phyloP scores from a whole-genome alignment of 192 early-diverging fungal species.

The Allomyces javanicus region DNA sequence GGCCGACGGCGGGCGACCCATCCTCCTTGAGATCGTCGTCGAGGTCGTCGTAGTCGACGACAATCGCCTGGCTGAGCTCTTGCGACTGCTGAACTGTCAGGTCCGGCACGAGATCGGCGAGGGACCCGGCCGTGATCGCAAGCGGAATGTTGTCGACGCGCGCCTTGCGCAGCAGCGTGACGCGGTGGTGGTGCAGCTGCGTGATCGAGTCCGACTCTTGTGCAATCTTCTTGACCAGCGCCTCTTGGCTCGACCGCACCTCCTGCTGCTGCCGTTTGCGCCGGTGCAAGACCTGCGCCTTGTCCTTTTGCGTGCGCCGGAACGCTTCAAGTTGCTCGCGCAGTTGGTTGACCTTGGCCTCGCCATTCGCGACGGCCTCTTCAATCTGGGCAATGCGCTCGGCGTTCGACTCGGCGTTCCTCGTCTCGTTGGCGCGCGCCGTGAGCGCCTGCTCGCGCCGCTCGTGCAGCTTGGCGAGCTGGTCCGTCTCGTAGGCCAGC shows the following conservation, averaged over 20 bases:
- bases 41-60: slow-evolving; percentile 37
- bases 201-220: neutral
- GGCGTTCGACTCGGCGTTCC: slow-evolving; percentile 13
- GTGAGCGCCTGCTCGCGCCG: slow-evolving; percentile 18
- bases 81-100: slow-evolving; percentile 1
- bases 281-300: slow-evolving; percentile 28
- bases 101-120: too few species aligned
- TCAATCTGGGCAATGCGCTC: slow-evolving; percentile 22
- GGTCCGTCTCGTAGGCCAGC: slow-evolving; percentile 54
- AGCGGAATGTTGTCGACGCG: neutral
- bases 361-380: slow-evolving; percentile 22
- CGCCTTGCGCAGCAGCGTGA: neutral
- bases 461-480: slow-evolving; percentile 33
- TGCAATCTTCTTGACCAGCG: slow-evolving; percentile 22
- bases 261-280: slow-evolving; percentile 39
- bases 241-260: slow-evolving; percentile 19
- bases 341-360: slow-evolving; percentile 19
- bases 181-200: neutral
- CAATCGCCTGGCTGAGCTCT: slow-evolving; percentile 18
- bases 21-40: slow-evolving; percentile 26
- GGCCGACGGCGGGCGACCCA: slow-evolving; percentile 23
- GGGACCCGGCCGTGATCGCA: too few species aligned
- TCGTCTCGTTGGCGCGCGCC: slow-evolving; percentile 16
- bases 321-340: slow-evolving; percentile 26
- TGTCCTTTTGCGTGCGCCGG: slow-evolving; percentile 32